These are phyloP conservation scores for Cystofilobasidium ferigula DNA, from an alignment of 768 basidiomycete genomes.

Conservation along the genomic window DNA sequence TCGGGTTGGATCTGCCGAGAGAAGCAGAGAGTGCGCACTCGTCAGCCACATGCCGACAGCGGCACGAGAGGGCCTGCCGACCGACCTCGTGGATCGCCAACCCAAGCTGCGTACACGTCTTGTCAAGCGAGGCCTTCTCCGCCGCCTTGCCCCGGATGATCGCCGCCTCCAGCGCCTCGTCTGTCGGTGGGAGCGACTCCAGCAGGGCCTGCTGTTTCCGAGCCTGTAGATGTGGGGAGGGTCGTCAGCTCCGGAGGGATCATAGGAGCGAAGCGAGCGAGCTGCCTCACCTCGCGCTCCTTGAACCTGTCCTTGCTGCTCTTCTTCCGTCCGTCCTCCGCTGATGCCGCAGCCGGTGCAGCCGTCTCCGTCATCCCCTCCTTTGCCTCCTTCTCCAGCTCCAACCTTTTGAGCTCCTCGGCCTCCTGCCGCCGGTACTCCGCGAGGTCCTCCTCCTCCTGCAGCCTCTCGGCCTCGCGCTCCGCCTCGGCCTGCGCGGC, in stretches of 20 bases:
- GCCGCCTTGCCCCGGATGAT: conserved; percentile 36
- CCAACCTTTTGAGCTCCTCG: background rate
- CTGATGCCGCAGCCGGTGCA: background rate
- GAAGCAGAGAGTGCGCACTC: background rate
- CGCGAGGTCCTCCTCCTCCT: conserved; percentile 25
- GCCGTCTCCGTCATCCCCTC: background rate
- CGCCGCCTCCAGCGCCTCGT: conserved; percentile 34
- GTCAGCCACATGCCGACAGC: background rate
- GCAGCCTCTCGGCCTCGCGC: no score
- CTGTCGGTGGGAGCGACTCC: conserved; percentile 32
- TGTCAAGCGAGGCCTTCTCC: conserved; percentile 35
- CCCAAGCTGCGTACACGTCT: conserved; percentile 34
- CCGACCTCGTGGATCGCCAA: conserved; percentile 36
- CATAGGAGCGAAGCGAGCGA: background rate
- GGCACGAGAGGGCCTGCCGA: background rate
- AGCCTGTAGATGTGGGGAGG: conserved; percentile 27
- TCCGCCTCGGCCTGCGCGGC: conserved; percentile 14
- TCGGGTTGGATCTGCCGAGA: conserved; percentile 78
- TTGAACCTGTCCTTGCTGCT: conserved; percentile 36
- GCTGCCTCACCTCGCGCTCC: conserved; percentile 35
- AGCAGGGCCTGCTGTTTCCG: conserved; percentile 35
- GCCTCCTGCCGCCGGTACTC: conserved; percentile 7
- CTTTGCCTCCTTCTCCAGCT: conserved; percentile 1
- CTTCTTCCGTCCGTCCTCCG: conserved; percentile 34
- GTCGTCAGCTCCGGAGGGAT: background rate